phyloP scores from a whole-genome alignment of 495 filamentous ascomycete species.

The Annulohypoxylon nitens region DNA sequence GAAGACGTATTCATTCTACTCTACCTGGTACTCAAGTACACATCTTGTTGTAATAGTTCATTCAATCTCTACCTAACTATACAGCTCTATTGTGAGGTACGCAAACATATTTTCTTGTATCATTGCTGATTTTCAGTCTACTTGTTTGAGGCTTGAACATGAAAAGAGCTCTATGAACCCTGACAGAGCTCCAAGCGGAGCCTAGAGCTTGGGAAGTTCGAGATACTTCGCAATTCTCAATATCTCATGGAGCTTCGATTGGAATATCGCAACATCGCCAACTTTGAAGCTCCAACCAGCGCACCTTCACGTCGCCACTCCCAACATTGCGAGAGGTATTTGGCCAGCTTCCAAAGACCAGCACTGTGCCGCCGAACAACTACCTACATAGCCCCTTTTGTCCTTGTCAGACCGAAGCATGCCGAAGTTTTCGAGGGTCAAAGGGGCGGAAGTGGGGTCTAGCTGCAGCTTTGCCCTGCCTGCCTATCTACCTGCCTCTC shows the following conservation, averaged over 20 bases:
- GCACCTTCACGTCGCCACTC: not conserved
- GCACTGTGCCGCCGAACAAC: not conserved
- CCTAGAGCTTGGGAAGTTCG: not conserved
- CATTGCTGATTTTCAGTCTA: not conserved
- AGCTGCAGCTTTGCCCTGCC: slow-evolving; percentile 32
- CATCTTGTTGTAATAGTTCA: not conserved
- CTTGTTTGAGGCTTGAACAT: not conserved
- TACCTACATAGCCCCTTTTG: not conserved
- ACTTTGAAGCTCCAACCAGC: not conserved
- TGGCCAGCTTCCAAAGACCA: not conserved
- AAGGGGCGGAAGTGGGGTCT: slow-evolving; percentile 36
- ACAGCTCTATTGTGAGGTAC: slow-evolving; percentile 1
- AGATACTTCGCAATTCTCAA: not conserved
- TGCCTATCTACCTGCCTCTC: slow-evolving; percentile 12
- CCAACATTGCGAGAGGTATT: not conserved
- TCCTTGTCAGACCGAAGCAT: slow-evolving; percentile 34
- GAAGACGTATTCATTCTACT: not conserved
- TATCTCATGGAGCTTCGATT: not conserved
- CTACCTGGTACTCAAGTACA: not conserved
- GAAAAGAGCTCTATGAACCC: slow-evolving; percentile 18
- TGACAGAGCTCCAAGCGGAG: slow-evolving; percentile 25
- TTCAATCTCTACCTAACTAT: not conserved
- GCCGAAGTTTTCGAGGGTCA: slow-evolving; percentile 17
- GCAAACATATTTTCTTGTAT: slow-evolving; percentile 10
- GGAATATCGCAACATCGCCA: not conserved